Evolutionary conservation across 2,329 filamentous ascomycete species (phyloP), one percentile per base, ranked within the genome.

Genomic region (Apiospora rasikravindrae): DNA sequence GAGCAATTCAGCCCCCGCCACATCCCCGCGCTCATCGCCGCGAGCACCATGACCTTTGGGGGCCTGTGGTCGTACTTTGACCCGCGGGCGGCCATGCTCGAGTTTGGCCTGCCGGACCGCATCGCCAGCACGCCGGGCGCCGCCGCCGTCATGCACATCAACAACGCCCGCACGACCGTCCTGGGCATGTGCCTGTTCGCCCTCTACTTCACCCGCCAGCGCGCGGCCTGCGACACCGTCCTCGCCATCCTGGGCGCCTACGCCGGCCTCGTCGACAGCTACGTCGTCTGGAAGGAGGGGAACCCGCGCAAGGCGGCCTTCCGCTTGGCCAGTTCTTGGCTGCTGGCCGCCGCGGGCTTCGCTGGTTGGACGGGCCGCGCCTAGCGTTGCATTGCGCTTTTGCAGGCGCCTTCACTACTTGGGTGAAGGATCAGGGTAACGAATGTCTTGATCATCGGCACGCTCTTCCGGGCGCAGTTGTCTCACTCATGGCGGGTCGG

Each of bases 241-340:
- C 67, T 80, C 72, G 75, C 77, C 1, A 71, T 80, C 42, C 69
- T 73, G 0, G 77, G 77, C 6, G 72, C 73, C 19, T 79, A 78
- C 67, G 74, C 72, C 3, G 78, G 78, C 13, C 24, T 79, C 37
- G 72, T 80, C 7, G 79, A 80, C 67, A 75, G 76, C 33, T 77
- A 73, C 19, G 72, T 79, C 19, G 76, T 79, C 4, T 79, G 76
- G 77, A 76, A 44, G 47, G 75, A 75, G 72, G 77, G 76, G 6
- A 61, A 61, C 6, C 26, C 29, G 5, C 53, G 53, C 53, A 61
- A 61, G 29, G 53, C 53, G 26, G 26, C 16, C 13, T 33, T 33
- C 26, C 51, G 51, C 13, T 8, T 57, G 3, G 51, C 16, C 26
- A 57, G 26, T 26, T 57, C 51, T 14, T 29, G 51, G 1, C 13